Evolutionary conservation across 176 grass and related monocot species (phyloP), one percentile per base, ranked within the genome.

Genomic region (Avena insularis): DNA sequence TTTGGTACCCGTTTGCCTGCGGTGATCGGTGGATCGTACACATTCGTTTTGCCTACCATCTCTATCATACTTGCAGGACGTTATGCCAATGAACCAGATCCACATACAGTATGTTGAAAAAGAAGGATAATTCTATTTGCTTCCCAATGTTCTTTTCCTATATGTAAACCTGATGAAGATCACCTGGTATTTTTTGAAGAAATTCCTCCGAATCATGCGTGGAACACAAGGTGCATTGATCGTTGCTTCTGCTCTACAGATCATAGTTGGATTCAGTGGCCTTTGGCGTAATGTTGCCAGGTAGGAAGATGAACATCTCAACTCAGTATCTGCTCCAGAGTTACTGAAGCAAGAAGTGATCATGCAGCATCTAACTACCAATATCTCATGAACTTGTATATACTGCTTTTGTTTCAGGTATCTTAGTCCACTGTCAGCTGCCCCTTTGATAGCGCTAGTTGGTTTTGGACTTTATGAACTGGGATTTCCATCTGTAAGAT

Each of bases 281-380:
- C 94, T 99, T 83, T 99, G 97, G 97, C 90, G 94, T 69, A 99
- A 97, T 76, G 94, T 99, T 79, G 92, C 97, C 15, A 93, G 97
- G 97, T 98, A 84, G 13, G 90, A 51, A 85, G 38, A 36, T 49
- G 14, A 71, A 82, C 63, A 77, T 82, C 27, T 82, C 51, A 35
- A 36, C 75, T 67, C n/a, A 45, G 33, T 70, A 21, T 10, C 46
- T 27, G 23, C 19, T 86, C 13, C 49, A 60, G 29, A n/a, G 12
- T 36, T 38, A 60, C 46, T 57, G 9, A 33, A 87, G 70, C 17
- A 84, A 55, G 60, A 77, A 83, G 55, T 17, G n/a, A 51, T 68
- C 2, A 84, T 67, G 49, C 69, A 67, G 40, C 17, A 2, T 47
- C 33, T 73, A 83, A 63, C 53, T 79, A 21, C 17, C 31, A 83